phyloP scores from a whole-genome alignment of 352 stramenopile genomes.

The Globisporangium sylvaticum region DNA sequence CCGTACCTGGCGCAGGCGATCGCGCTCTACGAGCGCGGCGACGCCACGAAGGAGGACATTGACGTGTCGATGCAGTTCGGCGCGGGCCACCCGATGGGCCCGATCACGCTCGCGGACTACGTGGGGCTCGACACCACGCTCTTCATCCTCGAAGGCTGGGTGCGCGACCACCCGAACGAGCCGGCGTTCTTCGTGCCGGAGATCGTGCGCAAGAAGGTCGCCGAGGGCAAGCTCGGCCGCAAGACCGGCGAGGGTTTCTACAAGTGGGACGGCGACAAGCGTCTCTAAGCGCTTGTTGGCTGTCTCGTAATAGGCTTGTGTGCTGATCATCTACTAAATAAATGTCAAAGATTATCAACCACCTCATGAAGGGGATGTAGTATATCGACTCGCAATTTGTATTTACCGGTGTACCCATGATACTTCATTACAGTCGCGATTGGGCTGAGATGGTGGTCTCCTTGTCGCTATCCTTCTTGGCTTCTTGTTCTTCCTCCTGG shows the following conservation, averaged over 20 bases:
- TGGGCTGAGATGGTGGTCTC: neutral
- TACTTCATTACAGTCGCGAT: neutral
- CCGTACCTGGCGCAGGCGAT: constrained; percentile 87
- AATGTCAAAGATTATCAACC: neutral
- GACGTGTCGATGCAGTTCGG: constrained; percentile 97
- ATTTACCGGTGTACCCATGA: neutral
- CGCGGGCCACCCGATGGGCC: constrained; percentile 96
- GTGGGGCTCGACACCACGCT: constrained; percentile 96
- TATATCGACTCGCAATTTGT: no score
- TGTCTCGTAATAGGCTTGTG: neutral
- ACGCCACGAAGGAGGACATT: constrained; percentile 95
- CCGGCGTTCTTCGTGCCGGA: constrained; percentile 94
- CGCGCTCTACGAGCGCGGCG: constrained; percentile 91
- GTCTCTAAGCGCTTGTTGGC: constrained; percentile 27
- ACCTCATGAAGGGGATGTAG: neutral
- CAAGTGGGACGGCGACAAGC: constrained; percentile 87
- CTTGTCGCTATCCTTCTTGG: neutral
- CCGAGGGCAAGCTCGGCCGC: constrained; percentile 91
- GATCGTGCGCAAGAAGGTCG: constrained; percentile 90
- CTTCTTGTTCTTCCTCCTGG: neutral
- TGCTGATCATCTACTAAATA: neutral
- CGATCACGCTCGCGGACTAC: constrained; percentile 93
- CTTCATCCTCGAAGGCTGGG: constrained; percentile 95
- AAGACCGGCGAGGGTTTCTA: constrained; percentile 98
- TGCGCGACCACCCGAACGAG: constrained; percentile 94